A percentile compares a stretch with the other conserved stretches of the same genome.
Conservation (phyloP, 1,284 basidiomycete species). For the Salmacisia buchloeana region DNA sequence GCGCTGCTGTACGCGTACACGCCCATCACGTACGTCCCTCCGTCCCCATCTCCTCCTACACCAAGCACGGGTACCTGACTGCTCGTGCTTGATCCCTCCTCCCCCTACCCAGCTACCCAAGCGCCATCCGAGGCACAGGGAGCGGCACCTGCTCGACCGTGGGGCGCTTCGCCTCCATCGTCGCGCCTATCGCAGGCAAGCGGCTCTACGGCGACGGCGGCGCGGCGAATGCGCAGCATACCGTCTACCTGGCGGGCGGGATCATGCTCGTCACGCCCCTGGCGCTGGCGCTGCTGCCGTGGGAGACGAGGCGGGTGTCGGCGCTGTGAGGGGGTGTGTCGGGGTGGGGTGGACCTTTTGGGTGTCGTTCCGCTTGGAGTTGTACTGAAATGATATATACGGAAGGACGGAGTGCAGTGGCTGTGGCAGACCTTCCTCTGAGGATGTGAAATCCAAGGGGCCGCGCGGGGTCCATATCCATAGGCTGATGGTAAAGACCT, state of each 20-base stretch:
- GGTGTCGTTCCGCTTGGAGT: neutral
- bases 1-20: conserved; percentile 53
- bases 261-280: conserved; percentile 31
- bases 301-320: conserved; percentile 23
- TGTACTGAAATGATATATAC: neutral
- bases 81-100: neutral
- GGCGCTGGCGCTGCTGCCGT: conserved; percentile 32
- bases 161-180: conserved; percentile 49
- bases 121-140: conserved; percentile 51
- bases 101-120: conserved; percentile 43
- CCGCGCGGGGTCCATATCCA: no score
- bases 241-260: conserved; percentile 35
- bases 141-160: conserved; percentile 50
- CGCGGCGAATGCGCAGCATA: conserved; percentile 21
- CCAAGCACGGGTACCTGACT: neutral
- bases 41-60: neutral
- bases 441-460: no score
- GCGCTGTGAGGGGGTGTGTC: conserved; percentile 1
- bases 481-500: no score
- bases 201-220: conserved; percentile 61
- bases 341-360: neutral
- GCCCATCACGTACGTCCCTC: conserved; percentile 21
- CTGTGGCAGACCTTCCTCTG: no score
- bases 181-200: conserved; percentile 51
- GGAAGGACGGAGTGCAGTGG: neutral